Percentiles rank a stretch among this genome's conserved stretches.
phyloP scores from a whole-genome alignment of 371 early-diverging fungal genomes.

The Rhizopus arrhizus region DNA sequence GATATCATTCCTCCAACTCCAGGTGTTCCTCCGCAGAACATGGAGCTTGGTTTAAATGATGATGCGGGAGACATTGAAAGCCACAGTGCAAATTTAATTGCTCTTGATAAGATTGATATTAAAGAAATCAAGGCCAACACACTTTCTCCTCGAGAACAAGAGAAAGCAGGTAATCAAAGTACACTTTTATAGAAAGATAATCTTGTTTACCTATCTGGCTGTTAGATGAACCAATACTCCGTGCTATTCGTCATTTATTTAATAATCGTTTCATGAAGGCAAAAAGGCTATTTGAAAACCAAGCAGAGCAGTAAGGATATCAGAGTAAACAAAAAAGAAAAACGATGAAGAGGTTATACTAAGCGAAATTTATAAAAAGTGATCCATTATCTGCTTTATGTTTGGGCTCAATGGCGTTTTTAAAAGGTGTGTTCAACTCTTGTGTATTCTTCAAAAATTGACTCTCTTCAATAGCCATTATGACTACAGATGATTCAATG shows the following conservation, averaged over 20 bases:
- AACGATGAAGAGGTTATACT: not conserved
- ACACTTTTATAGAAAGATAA: not conserved
- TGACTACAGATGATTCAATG: constrained; percentile 58
- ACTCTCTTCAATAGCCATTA: constrained; percentile 22
- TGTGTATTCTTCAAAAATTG: not conserved
- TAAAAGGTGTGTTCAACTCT: constrained; percentile 43
- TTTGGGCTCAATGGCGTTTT: constrained; percentile 53
- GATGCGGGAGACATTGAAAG: constrained; percentile 25
- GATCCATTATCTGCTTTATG: constrained; percentile 56
- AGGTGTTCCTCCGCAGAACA: constrained; percentile 27
- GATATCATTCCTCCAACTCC: constrained; percentile 35
- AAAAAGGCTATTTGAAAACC: constrained; percentile 41
- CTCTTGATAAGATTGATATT: constrained; percentile 33
- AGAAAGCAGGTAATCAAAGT: constrained; percentile 42
- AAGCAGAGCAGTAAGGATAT: constrained; percentile 29
- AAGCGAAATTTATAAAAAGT: constrained; percentile 15
- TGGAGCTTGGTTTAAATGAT: constrained; percentile 22
- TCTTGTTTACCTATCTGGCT: not conserved
- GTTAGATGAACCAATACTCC: constrained; percentile 45
- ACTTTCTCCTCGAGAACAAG: constrained; percentile 54
- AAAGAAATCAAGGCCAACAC: constrained; percentile 50
- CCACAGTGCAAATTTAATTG: constrained; percentile 32
- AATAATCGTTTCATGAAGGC: constrained; percentile 64
- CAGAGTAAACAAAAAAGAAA: constrained; percentile 16
- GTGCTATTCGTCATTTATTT: constrained; percentile 59